Base-by-base conservation (phyloP, 306 rosid species). In the Mimosa pudica region DNA sequence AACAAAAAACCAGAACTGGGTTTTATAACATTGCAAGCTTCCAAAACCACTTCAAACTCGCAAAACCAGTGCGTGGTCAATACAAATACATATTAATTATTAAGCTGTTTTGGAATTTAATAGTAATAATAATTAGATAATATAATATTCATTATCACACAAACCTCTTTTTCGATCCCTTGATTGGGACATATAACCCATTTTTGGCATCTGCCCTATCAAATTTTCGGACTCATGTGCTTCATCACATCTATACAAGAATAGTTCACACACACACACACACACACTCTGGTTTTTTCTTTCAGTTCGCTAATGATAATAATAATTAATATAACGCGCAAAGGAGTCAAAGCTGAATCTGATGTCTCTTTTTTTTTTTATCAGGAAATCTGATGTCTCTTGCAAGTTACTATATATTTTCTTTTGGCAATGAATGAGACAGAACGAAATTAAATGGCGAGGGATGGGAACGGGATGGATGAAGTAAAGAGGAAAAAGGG, bases 1-100 rank as follows among this genome's bases (percentile, higher is more conserved):
- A 75, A 32, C 71, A 65, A 83, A 5, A 75, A 86, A 83, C 85
- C 83, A 81, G 77, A 69, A 54, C 65, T 46, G 65, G 76, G 67
- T 65, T 64, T 73, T 74, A 3, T 14, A 1, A 51, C 6, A 51
- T 13, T 51, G 18, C 12, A 7, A 51, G 7, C 57, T 51, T 6
- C 2, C 65, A 24, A 86, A 80, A 86, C 87, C 87, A 80, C 81
- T 33, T 10, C 13, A 64, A 64, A 46, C 47, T 49, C 44, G 3
- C 8, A 24, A 48, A 48, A 48, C 52, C 52, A 48, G 16, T 48
- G 52, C 52, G 66, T 79, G 87, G 81, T 80, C 81, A 77, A 68
- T 18, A 64, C 14, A 60, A 3, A 4, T 10, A 24, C 16, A 30
- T 24, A 24, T 60, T 79, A 79, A 81, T 77, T 58, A 6, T 57